A percentile compares a stretch with the other conserved stretches of the same genome.
phyloP scores from a whole-genome alignment of 1,139 yeast genomes.

The Blastobotrys ciferrii region DNA sequence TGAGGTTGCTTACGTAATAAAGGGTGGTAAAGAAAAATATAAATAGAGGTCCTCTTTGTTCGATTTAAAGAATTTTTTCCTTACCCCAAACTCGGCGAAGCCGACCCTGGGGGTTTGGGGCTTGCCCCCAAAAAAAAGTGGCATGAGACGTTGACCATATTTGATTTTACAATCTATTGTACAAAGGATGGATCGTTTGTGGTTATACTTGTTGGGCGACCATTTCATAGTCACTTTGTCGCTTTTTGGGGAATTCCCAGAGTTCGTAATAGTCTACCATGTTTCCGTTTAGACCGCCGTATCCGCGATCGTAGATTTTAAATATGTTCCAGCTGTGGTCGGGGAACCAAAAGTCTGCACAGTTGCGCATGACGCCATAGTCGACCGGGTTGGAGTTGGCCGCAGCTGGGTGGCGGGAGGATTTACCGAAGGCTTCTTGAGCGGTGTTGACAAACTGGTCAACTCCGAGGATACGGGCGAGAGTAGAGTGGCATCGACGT shows the following conservation, averaged over 20 bases:
- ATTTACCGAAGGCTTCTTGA: conserved; percentile 27
- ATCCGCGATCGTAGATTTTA: conserved; percentile 28
- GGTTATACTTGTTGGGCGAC: conserved; percentile 16
- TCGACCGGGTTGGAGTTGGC: conserved; percentile 36
- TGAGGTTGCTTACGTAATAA: too few relatives aligned
- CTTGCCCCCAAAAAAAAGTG: too few relatives aligned
- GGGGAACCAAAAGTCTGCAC: conserved; percentile 43
- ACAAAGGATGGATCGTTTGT: too few relatives aligned
- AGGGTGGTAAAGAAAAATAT: too few relatives aligned
- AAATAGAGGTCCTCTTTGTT: too few relatives aligned
- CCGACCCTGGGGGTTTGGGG: too few relatives aligned
- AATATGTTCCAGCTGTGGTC: conserved; percentile 23
- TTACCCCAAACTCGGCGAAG: too few relatives aligned
- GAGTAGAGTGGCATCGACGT: conserved; percentile 26
- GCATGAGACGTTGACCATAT: too few relatives aligned
- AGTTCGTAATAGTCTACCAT: conserved; percentile 38
- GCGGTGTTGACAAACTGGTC: conserved; percentile 40
- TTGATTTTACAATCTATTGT: too few relatives aligned
- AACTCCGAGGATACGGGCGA: conserved; percentile 38
- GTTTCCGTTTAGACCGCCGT: conserved; percentile 36
- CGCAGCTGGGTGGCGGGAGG: conserved; percentile 6
- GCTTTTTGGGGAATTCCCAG: conserved; percentile 33
- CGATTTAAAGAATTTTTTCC: too few relatives aligned
- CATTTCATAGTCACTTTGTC: conserved; percentile 22
- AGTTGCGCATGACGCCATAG: conserved; percentile 37